Evolutionary conservation across 1,284 basidiomycete genomes (phyloP).

Genomic region (Trametes hirsuta): DNA sequence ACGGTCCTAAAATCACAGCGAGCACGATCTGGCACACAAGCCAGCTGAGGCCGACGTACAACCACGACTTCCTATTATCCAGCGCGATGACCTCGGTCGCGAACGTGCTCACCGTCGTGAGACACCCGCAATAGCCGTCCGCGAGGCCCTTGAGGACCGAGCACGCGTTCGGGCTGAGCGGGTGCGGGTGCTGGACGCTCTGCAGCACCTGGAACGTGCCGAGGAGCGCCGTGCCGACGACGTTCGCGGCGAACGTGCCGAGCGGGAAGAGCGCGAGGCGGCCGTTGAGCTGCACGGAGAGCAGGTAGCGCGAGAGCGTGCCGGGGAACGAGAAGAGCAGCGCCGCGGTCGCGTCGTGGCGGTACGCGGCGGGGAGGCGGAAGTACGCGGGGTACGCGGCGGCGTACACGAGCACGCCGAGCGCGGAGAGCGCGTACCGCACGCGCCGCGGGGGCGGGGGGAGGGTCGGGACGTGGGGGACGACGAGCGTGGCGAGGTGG

Average conservation of each 20-base stretch:
- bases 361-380: slow-evolving; percentile 67
- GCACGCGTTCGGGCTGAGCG: slow-evolving; percentile 56
- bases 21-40: slow-evolving; percentile 72
- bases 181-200: slow-evolving; percentile 47
- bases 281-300: slow-evolving; percentile 78
- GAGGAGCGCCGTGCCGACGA: slow-evolving; percentile 78
- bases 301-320: slow-evolving; percentile 80
- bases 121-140: slow-evolving; percentile 94
- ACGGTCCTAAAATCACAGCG: slow-evolving; percentile 76
- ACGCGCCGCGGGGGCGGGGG: slow-evolving; percentile 43
- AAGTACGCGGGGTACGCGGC: slow-evolving; percentile 82
- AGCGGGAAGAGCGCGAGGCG: slow-evolving; percentile 69
- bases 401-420: slow-evolving; percentile 61
- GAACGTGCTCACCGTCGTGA: slow-evolving; percentile 96
- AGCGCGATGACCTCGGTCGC: slow-evolving; percentile 78
- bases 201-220: slow-evolving; percentile 76
- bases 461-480: slow-evolving; percentile 44
- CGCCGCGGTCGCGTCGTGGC: slow-evolving; percentile 85
- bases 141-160: slow-evolving; percentile 77
- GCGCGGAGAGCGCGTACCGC: slow-evolving; percentile 49
- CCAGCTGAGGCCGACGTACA: slow-evolving; percentile 77
- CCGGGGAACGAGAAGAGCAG: slow-evolving; percentile 92
- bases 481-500: slow-evolving; percentile 50
- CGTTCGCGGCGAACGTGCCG: slow-evolving; percentile 89
- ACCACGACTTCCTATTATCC: slow-evolving; percentile 55